Conservation (phyloP, 2,329 filamentous ascomycete genomes). For the Fusarium pininemorale region DNA sequence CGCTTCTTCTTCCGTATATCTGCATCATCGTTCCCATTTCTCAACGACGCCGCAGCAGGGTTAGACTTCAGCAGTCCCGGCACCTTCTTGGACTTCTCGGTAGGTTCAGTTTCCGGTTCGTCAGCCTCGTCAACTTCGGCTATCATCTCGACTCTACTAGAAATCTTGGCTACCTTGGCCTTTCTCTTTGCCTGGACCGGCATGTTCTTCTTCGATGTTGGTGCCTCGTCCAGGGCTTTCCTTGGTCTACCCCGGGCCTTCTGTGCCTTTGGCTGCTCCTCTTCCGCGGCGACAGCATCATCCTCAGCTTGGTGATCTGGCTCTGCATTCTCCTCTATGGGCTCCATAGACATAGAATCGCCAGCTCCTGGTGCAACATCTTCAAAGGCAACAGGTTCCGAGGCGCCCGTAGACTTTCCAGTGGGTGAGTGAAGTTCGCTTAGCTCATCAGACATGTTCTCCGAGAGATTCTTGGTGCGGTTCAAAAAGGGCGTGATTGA, state of each 20-base stretch:
- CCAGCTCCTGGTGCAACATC: constrained; percentile 38
- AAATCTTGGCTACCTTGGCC: constrained; percentile 40
- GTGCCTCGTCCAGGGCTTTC: constrained; percentile 57
- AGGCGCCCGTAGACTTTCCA: constrained; percentile 9
- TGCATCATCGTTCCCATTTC: constrained; percentile 40
- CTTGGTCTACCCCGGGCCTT: constrained; percentile 57
- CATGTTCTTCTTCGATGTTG: constrained; percentile 58
- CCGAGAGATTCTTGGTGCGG: constrained; percentile 66
- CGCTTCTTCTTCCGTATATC: constrained; percentile 74
- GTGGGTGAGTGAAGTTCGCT: constrained; percentile 40
- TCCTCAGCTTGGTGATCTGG: constrained; percentile 13
- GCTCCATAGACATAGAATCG: constrained; percentile 15
- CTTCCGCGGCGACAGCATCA: constrained; percentile 9
- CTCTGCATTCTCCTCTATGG: constrained; percentile 8
- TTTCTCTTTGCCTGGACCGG: constrained; percentile 48
- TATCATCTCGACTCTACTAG: constrained; percentile 50
- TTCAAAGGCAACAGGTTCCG: constrained; percentile 47
- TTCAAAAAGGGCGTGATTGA: constrained; percentile 95
- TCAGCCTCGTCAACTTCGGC: constrained; percentile 48
- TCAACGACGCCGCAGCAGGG: background rate
- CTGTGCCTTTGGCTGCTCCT: constrained; percentile 22
- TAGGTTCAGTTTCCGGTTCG: constrained; percentile 46
- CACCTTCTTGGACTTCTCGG: constrained; percentile 16
- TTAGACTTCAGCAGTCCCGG: constrained; percentile 21
- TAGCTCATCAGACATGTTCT: constrained; percentile 46